A percentile compares a stretch with the other conserved stretches of the same genome.
phyloP scores from a whole-genome alignment of 768 basidiomycete species.

The Rhizopogon roseolus region DNA sequence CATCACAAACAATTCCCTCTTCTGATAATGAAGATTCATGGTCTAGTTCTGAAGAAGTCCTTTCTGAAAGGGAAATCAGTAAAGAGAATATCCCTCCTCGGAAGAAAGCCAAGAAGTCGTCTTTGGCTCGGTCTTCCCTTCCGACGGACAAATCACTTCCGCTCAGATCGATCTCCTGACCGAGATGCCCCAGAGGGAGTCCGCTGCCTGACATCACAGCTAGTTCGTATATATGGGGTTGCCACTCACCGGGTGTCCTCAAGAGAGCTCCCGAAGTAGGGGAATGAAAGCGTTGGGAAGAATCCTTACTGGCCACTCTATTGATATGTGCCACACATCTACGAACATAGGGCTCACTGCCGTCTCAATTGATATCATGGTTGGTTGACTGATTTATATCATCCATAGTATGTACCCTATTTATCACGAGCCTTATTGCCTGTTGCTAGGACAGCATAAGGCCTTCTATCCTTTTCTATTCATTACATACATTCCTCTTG shows the following conservation, averaged over 20 bases:
- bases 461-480: not conserved
- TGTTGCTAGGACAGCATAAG: not conserved
- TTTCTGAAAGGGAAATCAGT: constrained; percentile 31
- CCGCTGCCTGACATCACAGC: not conserved
- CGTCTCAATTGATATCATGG: not conserved
- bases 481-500: not conserved
- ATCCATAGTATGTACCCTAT: not conserved
- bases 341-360: not conserved
- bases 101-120: constrained; percentile 39
- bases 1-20: not conserved
- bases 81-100: constrained; percentile 60
- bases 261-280: not conserved
- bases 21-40: not conserved
- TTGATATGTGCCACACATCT: not conserved
- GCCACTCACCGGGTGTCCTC: not conserved
- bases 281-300: no score
- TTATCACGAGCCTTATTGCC: not conserved
- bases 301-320: not conserved
- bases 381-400: not conserved
- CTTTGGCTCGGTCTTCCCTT: not conserved
- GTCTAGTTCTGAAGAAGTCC: constrained; percentile 4
- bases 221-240: not conserved
- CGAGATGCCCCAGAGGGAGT: not conserved
- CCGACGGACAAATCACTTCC: not conserved
- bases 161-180: not conserved